Evolutionary conservation across 2,329 filamentous ascomycete species (phyloP), one percentile per base, ranked within the genome.

Genomic region (Geosmithia putterillii): DNA sequence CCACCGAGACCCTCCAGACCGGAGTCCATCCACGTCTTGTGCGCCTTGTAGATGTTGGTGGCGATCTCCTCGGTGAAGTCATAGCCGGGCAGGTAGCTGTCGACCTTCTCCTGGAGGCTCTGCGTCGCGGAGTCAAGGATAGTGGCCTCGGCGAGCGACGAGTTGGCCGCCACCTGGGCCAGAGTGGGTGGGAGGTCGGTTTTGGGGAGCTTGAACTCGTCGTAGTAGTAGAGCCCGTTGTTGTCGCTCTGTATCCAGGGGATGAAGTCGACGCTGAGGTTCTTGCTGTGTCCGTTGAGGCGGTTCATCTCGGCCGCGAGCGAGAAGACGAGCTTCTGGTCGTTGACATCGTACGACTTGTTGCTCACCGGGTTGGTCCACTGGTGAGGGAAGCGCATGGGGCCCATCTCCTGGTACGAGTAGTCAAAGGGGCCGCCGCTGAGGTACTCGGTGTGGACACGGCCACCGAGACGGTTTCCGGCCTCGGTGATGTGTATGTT

Each of bases 341-440:
- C 79, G 8, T 71, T 69, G 48, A 82, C 76, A 46, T 76, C 69
- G 48, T 64, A 61, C 0, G 72, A 79, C 51, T 73, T 65, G 48
- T 78, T 76, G n/a, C 65, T 67, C 66, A 22, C 68, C 66, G 2
- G 67, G 17, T 35, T 21, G 4, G 8, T 21, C 18, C n/a, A 18
- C n/a, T 15, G 54, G 48, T 74, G 68, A 2, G 65, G 67, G 15
- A 73, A 64, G 0, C 78, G 64, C 77, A 83, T 82, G 0, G 77
- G 75, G 0, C 79, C 79, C 74, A 70, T 70, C 53, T 82, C 79
- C 51, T 82, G 77, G 54, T 83, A 83, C 18, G 78, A 76, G 52
- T 83, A 82, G 47, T 81, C 67, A 18, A 72, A 70, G 0, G 76
- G 74, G 0, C 66, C 73, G 4, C 70, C 73, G 3, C 70, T 69